Percentiles rank a stretch among this genome's conserved stretches.
These are phyloP conservation scores for Saccharomycopsis oosterbeekiorum DNA, from an alignment of 805 yeast genomes.

Conservation along the genomic window DNA sequence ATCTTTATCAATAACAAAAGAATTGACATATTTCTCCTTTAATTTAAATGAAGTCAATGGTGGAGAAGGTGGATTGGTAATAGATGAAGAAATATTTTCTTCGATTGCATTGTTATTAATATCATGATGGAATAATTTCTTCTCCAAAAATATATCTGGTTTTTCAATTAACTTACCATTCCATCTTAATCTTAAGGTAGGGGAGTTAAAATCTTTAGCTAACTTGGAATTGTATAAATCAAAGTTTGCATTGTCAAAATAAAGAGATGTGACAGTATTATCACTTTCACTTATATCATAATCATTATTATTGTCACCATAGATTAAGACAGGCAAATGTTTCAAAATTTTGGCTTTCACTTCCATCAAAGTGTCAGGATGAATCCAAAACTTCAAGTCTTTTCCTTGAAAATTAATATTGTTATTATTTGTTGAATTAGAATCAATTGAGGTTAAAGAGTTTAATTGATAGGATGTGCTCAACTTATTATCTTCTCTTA, in stretches of 20 bases:
- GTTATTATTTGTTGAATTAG: slow-evolving; percentile 24
- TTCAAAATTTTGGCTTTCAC: slow-evolving; percentile 92
- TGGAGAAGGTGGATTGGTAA: slow-evolving; percentile 23
- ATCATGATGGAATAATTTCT: slow-evolving; percentile 49
- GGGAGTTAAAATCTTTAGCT: slow-evolving; percentile 54
- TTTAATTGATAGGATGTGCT: slow-evolving; percentile 23
- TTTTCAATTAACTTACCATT: slow-evolving; percentile 69
- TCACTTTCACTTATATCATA: slow-evolving; percentile 41
- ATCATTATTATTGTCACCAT: slow-evolving; percentile 40
- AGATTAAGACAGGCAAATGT: slow-evolving; percentile 85
- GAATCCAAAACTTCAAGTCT: slow-evolving; percentile 89
- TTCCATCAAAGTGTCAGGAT: slow-evolving; percentile 95
- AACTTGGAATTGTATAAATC: slow-evolving; percentile 81
- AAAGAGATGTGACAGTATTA: slow-evolving; percentile 77
- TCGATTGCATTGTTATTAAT: slow-evolving; percentile 22
- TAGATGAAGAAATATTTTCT: background rate
- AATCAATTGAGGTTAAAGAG: slow-evolving; percentile 26
- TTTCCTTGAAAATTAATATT: slow-evolving; percentile 33
- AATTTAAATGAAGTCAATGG: slow-evolving; percentile 57
- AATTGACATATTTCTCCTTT: slow-evolving; percentile 67
- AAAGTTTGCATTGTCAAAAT: slow-evolving; percentile 76
- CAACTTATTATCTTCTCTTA: slow-evolving; percentile 52
- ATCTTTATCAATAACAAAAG: slow-evolving; percentile 45
- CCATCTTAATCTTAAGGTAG: slow-evolving; percentile 85
- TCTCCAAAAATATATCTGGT: slow-evolving; percentile 74